These are phyloP conservation scores for Thalassiosira allenii DNA, from an alignment of 352 stramenopile species.

Conservation along the genomic window DNA sequence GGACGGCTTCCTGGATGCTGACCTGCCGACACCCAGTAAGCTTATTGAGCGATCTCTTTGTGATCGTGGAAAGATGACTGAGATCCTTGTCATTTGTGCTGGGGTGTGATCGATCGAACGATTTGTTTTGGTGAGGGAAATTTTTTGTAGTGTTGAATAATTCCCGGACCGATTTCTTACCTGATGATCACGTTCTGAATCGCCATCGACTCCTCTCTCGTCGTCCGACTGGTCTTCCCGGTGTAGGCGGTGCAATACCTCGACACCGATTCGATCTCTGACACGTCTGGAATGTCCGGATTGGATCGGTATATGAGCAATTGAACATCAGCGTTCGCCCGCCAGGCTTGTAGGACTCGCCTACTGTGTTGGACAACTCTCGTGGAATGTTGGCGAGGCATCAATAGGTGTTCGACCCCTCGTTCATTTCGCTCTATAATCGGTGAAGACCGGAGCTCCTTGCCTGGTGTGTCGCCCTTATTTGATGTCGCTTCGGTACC, in stretches of 20 bases:
- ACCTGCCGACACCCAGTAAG: slow-evolving; percentile 8
- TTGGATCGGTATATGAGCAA: slow-evolving; percentile 29
- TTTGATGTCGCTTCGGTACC: slow-evolving; percentile 1
- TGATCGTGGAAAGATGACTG: not conserved
- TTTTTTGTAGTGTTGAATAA: too few relatives aligned
- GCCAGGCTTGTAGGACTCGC: slow-evolving; percentile 20
- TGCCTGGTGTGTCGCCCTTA: slow-evolving; percentile 29
- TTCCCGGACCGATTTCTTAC: too few relatives aligned
- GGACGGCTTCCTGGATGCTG: slow-evolving; percentile 25
- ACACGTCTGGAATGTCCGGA: slow-evolving; percentile 10
- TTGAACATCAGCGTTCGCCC: slow-evolving; percentile 35
- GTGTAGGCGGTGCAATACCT: slow-evolving; percentile 48
- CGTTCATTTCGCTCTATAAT: slow-evolving; percentile 13
- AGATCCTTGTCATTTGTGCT: not conserved
- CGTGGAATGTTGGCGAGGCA: slow-evolving; percentile 29
- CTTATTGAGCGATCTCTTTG: slow-evolving; percentile 16
- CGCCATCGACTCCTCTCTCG: slow-evolving; percentile 15
- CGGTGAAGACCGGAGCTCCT: not conserved
- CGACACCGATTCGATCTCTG: slow-evolving; percentile 31
- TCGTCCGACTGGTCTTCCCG: slow-evolving; percentile 29
- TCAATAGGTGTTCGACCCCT: slow-evolving; percentile 18
- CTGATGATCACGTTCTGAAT: slow-evolving; percentile 31
- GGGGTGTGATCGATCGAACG: not conserved
- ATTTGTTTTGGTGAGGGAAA: not conserved
- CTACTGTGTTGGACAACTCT: slow-evolving; percentile 31